phyloP scores from a whole-genome alignment of 179 eudicot species.

The Spergularia azorica region DNA sequence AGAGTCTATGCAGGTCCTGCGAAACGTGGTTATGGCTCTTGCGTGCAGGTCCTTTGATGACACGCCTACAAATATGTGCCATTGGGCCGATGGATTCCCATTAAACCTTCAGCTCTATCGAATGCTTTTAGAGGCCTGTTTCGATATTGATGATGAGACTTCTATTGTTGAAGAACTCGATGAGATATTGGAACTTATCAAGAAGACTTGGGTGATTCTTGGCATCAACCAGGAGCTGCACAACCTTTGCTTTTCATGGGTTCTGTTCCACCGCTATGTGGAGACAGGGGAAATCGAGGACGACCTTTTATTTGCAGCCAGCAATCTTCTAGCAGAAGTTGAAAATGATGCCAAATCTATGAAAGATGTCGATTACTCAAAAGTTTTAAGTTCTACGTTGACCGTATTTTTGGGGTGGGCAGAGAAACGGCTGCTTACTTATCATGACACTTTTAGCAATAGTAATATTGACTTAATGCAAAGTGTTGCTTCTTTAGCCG shows the following conservation, averaged over 20 bases:
- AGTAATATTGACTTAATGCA: slow-evolving; percentile 66
- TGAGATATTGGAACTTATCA: slow-evolving; percentile 77
- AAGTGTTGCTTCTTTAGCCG: slow-evolving; percentile 59
- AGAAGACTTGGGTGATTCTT: slow-evolving; percentile 84
- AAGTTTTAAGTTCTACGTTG: slow-evolving; percentile 53
- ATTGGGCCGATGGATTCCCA: slow-evolving; percentile 98
- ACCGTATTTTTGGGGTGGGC: slow-evolving; percentile 72
- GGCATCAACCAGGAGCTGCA: slow-evolving; percentile 74
- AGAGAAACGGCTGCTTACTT: slow-evolving; percentile 66
- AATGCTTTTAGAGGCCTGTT: slow-evolving; percentile 78
- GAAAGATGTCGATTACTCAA: slow-evolving; percentile 51
- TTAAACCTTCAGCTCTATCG: slow-evolving; percentile 74
- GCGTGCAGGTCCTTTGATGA: slow-evolving; percentile 81
- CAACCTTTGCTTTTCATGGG: slow-evolving; percentile 84
- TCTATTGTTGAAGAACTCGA: slow-evolving; percentile 80
- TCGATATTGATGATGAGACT: slow-evolving; percentile 70
- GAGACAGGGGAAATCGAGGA: slow-evolving; percentile 70
- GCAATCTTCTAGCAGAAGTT: slow-evolving; percentile 63
- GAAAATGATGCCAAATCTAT: slow-evolving; percentile 62
- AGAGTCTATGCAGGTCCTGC: slow-evolving; percentile 67
- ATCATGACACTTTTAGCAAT: slow-evolving; percentile 70
- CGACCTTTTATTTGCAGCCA: slow-evolving; percentile 79
- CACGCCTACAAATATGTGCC: slow-evolving; percentile 56
- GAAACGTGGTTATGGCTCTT: slow-evolving; percentile 59
- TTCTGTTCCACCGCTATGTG: slow-evolving; percentile 63